Percentiles rank a stretch among this genome's conserved stretches.
These are phyloP conservation scores for Kurtzmaniella cleridarum DNA, from an alignment of 805 yeast species.

Conservation along the genomic window DNA sequence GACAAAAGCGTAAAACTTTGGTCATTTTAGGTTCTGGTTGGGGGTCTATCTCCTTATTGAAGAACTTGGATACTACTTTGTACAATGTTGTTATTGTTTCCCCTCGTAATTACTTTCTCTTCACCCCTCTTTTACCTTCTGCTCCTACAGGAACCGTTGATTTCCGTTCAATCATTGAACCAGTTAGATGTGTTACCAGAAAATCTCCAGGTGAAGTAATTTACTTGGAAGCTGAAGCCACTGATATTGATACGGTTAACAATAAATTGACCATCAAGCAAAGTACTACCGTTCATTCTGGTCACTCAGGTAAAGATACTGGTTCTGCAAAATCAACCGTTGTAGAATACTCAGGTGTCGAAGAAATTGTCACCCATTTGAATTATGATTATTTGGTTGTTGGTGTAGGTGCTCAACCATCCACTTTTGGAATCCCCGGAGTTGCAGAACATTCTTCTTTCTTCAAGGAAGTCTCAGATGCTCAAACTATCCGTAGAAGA, in stretches of 20 bases:
- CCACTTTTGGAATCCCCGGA: slow-evolving; percentile 94
- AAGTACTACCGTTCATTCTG: slow-evolving; percentile 49
- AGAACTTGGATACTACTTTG: slow-evolving; percentile 76
- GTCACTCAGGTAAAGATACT: slow-evolving; percentile 49
- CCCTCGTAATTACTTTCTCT: slow-evolving; percentile 91
- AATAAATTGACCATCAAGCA: slow-evolving; percentile 64
- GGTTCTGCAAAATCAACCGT: slow-evolving; percentile 36
- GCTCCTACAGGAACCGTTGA: slow-evolving; percentile 94
- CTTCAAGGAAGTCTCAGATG: slow-evolving; percentile 86
- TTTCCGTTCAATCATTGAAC: slow-evolving; percentile 86
- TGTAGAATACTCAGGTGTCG: slow-evolving; percentile 35
- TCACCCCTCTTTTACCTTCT: slow-evolving; percentile 93
- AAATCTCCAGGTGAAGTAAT: slow-evolving; percentile 69
- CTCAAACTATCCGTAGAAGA: slow-evolving; percentile 74
- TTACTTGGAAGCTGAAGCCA: slow-evolving; percentile 88
- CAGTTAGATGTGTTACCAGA: slow-evolving; percentile 83
- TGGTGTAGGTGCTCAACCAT: slow-evolving; percentile 94
- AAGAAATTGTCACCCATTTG: slow-evolving; percentile 42
- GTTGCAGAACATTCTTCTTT: slow-evolving; percentile 83
- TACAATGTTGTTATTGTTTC: slow-evolving; percentile 88
- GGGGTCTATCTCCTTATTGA: slow-evolving; percentile 86
- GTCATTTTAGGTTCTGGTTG: slow-evolving; percentile 89
- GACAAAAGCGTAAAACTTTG: slow-evolving; percentile 63
- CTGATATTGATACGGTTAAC: slow-evolving; percentile 67
- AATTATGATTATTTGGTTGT: slow-evolving; percentile 79